A percentile compares a stretch with the other conserved stretches of the same genome.
Conservation (phyloP, 2,329 filamentous ascomycete genomes). For the Hymenoscyphus salicellus region DNA sequence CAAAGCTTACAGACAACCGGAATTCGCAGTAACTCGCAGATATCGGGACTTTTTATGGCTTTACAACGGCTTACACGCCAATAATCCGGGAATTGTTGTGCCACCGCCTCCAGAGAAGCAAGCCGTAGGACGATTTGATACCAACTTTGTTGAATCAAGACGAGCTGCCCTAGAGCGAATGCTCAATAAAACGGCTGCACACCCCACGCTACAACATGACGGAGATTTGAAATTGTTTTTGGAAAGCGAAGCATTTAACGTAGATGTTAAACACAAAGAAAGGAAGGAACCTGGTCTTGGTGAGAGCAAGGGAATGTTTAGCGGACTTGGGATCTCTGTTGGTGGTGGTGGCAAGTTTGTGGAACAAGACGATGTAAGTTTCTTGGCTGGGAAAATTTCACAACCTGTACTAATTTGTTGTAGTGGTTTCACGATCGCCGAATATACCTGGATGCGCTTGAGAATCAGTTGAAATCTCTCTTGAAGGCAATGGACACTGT, state of each 20-base stretch:
- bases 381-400: neutral
- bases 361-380: conserved; percentile 86
- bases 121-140: conserved; percentile 91
- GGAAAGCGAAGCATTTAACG: conserved; percentile 92
- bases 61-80: conserved; percentile 89
- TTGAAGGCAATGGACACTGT: conserved; percentile 94
- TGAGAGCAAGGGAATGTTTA: conserved; percentile 92
- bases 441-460: conserved; percentile 89
- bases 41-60: conserved; percentile 98
- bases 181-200: conserved; percentile 91
- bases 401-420: conserved; percentile 25
- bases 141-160: conserved; percentile 91
- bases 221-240: conserved; percentile 92
- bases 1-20: conserved; percentile 88
- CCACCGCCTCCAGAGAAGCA: conserved; percentile 97
- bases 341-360: conserved; percentile 84
- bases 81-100: conserved; percentile 91
- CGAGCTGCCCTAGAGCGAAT: conserved; percentile 92
- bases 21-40: conserved; percentile 89
- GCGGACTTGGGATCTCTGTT: conserved; percentile 75
- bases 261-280: conserved; percentile 97
- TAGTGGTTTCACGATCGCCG: conserved; percentile 97
- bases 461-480: conserved; percentile 84
- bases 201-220: conserved; percentile 89
- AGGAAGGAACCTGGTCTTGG: conserved; percentile 79